phyloP scores from a whole-genome alignment of 768 basidiomycete species.

The Hypholoma fasciculare region DNA sequence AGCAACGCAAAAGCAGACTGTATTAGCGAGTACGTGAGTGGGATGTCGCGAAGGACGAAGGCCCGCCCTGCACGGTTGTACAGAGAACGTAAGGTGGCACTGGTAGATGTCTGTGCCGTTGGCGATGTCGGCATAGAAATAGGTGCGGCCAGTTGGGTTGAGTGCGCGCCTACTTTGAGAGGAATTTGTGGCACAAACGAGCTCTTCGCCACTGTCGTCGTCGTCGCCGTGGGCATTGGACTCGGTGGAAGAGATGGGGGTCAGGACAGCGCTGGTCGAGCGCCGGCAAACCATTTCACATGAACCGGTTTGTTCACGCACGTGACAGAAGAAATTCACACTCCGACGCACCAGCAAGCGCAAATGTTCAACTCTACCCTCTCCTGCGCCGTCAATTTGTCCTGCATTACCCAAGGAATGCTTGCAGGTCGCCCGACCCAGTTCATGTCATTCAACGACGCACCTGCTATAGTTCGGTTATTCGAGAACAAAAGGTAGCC shows the following conservation, averaged over 20 bases:
- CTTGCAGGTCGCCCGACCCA: too few species aligned
- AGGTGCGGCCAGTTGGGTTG: background rate
- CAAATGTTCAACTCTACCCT: too few species aligned
- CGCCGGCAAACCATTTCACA: constrained; percentile 21
- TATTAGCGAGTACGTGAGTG: constrained; percentile 65
- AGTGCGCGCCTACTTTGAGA: constrained; percentile 37
- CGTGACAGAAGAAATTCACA: background rate
- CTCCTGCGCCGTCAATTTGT: too few species aligned
- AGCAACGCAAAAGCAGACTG: constrained; percentile 69
- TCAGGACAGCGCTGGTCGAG: background rate
- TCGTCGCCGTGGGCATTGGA: constrained; percentile 54
- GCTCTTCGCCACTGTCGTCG: constrained; percentile 31
- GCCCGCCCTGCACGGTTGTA: constrained; percentile 79
- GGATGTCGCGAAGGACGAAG: constrained; percentile 72
- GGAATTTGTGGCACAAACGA: constrained; percentile 29
- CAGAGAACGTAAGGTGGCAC: constrained; percentile 63
- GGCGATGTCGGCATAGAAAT: constrained; percentile 16
- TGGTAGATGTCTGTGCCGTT: constrained; percentile 21
- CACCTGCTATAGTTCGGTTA: too few species aligned
- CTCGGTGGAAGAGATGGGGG: constrained; percentile 8
- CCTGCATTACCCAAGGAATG: too few species aligned
- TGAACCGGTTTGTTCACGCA: constrained; percentile 12
- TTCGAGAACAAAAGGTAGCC: too few species aligned
- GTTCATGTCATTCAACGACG: too few species aligned
- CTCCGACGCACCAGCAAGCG: background rate